phyloP scores from a whole-genome alignment of 1,139 yeast species.

The Pichia norvegensis region DNA sequence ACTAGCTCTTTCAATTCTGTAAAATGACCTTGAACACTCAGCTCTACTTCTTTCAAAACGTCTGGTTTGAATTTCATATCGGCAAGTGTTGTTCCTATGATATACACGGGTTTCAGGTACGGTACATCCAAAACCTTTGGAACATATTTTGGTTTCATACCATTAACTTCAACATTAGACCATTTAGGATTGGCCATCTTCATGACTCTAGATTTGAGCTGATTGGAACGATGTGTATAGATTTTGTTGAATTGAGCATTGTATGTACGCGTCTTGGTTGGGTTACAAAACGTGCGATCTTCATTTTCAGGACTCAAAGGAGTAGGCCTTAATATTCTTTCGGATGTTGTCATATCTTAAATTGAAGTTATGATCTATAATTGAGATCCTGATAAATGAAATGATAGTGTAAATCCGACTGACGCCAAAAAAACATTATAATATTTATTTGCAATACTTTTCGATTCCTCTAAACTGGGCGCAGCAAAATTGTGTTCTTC shows the following conservation, averaged over 20 bases:
- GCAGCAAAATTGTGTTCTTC: no score
- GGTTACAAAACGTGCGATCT: constrained; percentile 12
- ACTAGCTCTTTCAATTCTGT: constrained; percentile 27
- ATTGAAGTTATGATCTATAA: no score
- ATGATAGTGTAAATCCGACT: no score
- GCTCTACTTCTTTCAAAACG: constrained; percentile 72
- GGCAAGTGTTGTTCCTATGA: constrained; percentile 81
- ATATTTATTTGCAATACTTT: no score
- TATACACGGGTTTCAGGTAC: constrained; percentile 70
- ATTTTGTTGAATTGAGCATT: constrained; percentile 66
- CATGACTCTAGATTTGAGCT: constrained; percentile 48
- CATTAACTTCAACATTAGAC: constrained; percentile 42
- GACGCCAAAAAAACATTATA: background rate
- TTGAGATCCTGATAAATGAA: no score
- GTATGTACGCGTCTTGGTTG: constrained; percentile 38
- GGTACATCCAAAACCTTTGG: constrained; percentile 73
- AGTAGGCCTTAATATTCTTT: constrained; percentile 1
- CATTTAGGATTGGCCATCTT: constrained; percentile 42
- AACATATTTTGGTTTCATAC: constrained; percentile 32
- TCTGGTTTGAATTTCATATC: constrained; percentile 83
- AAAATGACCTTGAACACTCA: constrained; percentile 44
- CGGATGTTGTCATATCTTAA: constrained; percentile 5
- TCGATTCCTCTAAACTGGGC: background rate
- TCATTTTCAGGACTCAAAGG: background rate
- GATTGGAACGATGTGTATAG: constrained; percentile 57